Conservation (phyloP, 2,329 filamentous ascomycete genomes). For the Trichoderma sp. region DNA sequence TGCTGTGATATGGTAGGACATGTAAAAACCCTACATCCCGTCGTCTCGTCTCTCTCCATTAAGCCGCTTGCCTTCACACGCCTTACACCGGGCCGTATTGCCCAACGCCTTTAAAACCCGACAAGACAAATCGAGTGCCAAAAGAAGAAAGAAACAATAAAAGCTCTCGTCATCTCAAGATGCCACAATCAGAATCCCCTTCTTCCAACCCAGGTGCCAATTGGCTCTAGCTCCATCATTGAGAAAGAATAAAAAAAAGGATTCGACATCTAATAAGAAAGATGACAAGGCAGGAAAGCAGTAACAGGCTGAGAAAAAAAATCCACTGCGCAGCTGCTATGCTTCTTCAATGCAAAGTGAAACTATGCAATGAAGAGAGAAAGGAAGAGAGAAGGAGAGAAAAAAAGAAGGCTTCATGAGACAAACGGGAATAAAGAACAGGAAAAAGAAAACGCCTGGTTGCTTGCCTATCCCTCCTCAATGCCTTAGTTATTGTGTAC, state of each 20-base stretch:
- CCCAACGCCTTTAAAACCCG: slow-evolving; percentile 14
- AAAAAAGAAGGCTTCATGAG: slow-evolving; percentile 19
- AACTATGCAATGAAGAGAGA: slow-evolving; percentile 18
- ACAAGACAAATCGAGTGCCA: slow-evolving; percentile 12
- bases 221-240: not conserved
- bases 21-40: not conserved
- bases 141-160: slow-evolving; percentile 2
- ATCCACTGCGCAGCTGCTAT: not conserved
- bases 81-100: slow-evolving; percentile 8
- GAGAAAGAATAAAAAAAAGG: not conserved
- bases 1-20: slow-evolving; percentile 1
- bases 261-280: not conserved
- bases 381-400: slow-evolving; percentile 23
- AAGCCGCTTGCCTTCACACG: slow-evolving; percentile 5
- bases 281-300: not conserved
- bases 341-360: not conserved
- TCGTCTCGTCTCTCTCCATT: slow-evolving; percentile 1
- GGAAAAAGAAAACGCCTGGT: slow-evolving; percentile 17
- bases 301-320: not conserved
- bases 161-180: not conserved
- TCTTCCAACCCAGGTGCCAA: not conserved
- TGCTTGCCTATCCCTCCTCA: slow-evolving; percentile 17
- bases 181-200: not conserved
- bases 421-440: not conserved
- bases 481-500: slow-evolving; percentile 20